phyloP scores from a whole-genome alignment of 495 filamentous ascomycete genomes.

The Aspergillus mulundensis region DNA sequence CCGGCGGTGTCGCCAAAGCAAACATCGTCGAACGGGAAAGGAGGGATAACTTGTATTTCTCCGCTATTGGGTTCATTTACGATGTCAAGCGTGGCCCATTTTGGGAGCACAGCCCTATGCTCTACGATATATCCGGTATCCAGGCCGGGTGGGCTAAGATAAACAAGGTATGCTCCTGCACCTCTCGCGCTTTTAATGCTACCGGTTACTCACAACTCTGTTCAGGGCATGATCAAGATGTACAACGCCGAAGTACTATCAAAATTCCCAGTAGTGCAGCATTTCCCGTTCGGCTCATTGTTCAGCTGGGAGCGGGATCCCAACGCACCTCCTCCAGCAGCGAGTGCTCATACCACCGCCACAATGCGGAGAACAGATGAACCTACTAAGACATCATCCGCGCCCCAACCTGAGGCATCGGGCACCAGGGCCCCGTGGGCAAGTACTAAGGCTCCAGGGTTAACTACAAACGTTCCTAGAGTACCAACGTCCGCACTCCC shows the following conservation, averaged over 20 bases:
- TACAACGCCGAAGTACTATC: slow-evolving; percentile 66
- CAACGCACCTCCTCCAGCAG: slow-evolving; percentile 42
- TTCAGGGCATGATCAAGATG: slow-evolving; percentile 69
- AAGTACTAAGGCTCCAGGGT: slow-evolving; percentile 16
- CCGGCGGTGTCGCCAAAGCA: slow-evolving; percentile 62
- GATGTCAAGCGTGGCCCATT: slow-evolving; percentile 97
- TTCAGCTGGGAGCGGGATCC: slow-evolving; percentile 81
- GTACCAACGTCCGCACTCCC: slow-evolving; percentile 13
- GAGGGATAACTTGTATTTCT: slow-evolving; percentile 84
- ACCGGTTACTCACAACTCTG: slow-evolving; percentile 1
- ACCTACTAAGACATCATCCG: slow-evolving; percentile 4
- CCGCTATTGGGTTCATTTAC: slow-evolving; percentile 97
- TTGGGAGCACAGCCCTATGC: slow-evolving; percentile 95
- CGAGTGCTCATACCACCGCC: slow-evolving; percentile 54
- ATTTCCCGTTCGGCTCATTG: slow-evolving; percentile 71
- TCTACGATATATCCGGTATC: slow-evolving; percentile 92
- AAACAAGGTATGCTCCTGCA: slow-evolving; percentile 64
- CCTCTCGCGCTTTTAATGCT: not conserved
- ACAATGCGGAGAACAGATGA: slow-evolving; percentile 45
- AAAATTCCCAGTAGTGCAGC: slow-evolving; percentile 69
- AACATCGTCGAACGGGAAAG: slow-evolving; percentile 64
- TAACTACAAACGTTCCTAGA: slow-evolving; percentile 6
- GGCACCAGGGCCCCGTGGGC: slow-evolving; percentile 51
- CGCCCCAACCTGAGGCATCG: slow-evolving; percentile 19
- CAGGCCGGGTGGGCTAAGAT: slow-evolving; percentile 94